Evolutionary conservation across 2,329 filamentous ascomycete species (phyloP).

Genomic region (Talaromyces atroroseus): DNA sequence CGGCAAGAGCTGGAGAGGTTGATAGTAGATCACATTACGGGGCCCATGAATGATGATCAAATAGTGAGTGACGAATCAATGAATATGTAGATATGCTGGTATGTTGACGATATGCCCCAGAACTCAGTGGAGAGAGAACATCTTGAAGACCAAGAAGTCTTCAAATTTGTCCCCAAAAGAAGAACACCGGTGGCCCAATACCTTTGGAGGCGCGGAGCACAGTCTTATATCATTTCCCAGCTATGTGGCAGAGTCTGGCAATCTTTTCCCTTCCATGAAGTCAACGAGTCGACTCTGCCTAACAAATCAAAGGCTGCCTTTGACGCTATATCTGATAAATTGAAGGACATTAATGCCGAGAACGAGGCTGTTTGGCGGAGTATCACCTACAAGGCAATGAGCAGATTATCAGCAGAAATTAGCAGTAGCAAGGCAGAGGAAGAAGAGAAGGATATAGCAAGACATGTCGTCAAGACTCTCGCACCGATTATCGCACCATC

Average conservation of each 20-base stretch:
- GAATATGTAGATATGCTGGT: no score
- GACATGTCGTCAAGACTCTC: background rate
- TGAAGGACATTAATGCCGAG: background rate
- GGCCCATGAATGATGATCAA: background rate
- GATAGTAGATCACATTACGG: background rate
- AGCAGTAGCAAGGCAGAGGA: background rate
- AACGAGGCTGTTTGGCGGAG: background rate
- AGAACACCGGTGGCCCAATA: background rate
- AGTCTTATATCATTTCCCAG: background rate
- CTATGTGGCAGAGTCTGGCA: background rate
- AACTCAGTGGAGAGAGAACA: background rate
- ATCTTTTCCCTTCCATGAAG: background rate
- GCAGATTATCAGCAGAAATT: background rate
- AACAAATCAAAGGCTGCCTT: background rate
- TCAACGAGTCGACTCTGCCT: background rate
- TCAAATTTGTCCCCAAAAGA: conserved; percentile 1
- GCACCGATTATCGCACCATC: background rate
- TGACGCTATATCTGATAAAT: background rate
- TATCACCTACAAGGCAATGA: background rate
- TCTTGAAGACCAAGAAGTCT: conserved; percentile 1
- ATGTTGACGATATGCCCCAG: background rate
- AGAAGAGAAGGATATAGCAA: background rate
- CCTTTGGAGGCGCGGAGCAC: background rate
- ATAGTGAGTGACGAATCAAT: background rate
- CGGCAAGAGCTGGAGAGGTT: background rate